These are phyloP conservation scores for Xylariaceae sp. DNA, from an alignment of 2,329 filamentous ascomycete genomes.

Conservation along the genomic window DNA sequence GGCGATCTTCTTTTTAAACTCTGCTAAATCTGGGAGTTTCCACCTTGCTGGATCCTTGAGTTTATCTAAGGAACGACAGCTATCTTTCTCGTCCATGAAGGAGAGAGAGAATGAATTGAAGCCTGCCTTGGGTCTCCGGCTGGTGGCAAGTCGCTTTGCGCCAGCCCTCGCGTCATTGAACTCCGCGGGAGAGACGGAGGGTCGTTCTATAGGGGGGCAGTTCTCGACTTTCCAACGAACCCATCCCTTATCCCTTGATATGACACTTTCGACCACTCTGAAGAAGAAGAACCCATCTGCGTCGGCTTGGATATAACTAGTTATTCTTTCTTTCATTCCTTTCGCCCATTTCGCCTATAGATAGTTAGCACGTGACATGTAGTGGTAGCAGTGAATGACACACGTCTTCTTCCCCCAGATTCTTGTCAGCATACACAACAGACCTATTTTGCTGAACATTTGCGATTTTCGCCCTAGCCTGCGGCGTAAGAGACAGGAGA, in stretches of 20 bases:
- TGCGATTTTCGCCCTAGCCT: conserved; percentile 72
- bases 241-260: conserved; percentile 97
- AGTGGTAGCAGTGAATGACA: conserved; percentile 32
- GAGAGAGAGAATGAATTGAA: conserved; percentile 69
- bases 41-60: conserved; percentile 63
- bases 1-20: conserved; percentile 67
- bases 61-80: conserved; percentile 57
- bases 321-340: conserved; percentile 71
- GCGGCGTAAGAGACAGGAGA: conserved; percentile 78
- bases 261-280: conserved; percentile 92
- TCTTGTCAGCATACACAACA: conserved; percentile 73
- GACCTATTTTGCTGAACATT: conserved; percentile 71
- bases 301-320: conserved; percentile 74
- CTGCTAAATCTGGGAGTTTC: conserved; percentile 61
- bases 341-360: conserved; percentile 72
- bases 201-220: conserved; percentile 78
- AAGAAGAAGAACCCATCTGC: conserved; percentile 87
- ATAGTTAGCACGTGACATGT: conserved; percentile 17
- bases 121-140: conserved; percentile 63
- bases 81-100: conserved; percentile 67
- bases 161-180: conserved; percentile 64
- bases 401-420: conserved; percentile 76
- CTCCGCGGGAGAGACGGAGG: conserved; percentile 61
- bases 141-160: conserved; percentile 60
- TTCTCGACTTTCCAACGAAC: conserved; percentile 96